Evolutionary conservation across 306 rosid genomes (phyloP).

Genomic region (Trichosanthes truncata): DNA sequence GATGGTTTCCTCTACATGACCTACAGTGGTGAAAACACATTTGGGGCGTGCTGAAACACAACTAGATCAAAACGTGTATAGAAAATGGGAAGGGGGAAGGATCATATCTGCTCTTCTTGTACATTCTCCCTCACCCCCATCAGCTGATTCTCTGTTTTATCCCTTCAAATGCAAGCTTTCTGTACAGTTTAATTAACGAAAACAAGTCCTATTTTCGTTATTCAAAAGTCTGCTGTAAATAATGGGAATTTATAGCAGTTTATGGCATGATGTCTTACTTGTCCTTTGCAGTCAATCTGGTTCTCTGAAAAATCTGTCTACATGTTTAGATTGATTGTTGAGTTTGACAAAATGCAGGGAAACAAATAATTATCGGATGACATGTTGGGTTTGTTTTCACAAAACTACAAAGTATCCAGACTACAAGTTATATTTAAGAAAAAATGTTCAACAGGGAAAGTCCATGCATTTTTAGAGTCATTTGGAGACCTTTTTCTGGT

Average conservation of each 20-base stretch:
- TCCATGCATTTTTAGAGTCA: slow-evolving; percentile 10
- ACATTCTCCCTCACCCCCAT: not conserved
- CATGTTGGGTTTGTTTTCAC: not conserved
- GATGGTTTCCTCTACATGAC: slow-evolving; percentile 59
- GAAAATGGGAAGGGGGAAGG: slow-evolving; percentile 1
- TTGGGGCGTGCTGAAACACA: slow-evolving; percentile 29
- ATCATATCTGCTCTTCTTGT: not conserved
- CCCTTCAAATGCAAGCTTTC: not conserved
- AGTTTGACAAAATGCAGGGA: not conserved
- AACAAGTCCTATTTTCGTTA: not conserved
- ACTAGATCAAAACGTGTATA: not conserved
- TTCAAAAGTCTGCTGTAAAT: not conserved
- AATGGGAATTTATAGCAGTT: not conserved
- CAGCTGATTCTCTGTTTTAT: not conserved
- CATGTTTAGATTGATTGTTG: not conserved
- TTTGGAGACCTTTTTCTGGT: slow-evolving; percentile 50
- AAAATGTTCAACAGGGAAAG: not conserved
- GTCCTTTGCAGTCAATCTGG: not conserved
- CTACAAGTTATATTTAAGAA: not conserved
- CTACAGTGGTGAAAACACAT: slow-evolving; percentile 53
- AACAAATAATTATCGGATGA: not conserved
- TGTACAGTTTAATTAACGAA: not conserved
- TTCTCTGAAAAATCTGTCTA: not conserved
- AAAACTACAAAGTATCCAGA: not conserved
- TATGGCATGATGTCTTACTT: not conserved